A percentile compares a stretch with the other conserved stretches of the same genome.
phyloP scores from a whole-genome alignment of 257 asterid genomes.

The Capsicum chinense region DNA sequence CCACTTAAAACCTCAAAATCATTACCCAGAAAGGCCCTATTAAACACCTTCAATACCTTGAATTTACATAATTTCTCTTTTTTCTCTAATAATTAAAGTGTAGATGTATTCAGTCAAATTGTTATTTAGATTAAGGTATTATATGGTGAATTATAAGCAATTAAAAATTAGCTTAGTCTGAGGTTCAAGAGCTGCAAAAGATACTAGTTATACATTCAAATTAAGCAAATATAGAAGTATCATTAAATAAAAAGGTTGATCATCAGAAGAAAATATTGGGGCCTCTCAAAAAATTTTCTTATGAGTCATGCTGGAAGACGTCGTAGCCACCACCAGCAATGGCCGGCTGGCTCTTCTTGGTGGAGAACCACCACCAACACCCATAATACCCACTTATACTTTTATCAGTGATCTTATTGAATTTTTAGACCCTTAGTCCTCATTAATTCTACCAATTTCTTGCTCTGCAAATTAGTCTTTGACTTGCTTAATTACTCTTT shows the following conservation, averaged over 20 bases:
- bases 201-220: neutral
- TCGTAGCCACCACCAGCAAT: neutral
- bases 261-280: neutral
- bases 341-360: neutral
- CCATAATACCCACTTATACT: neutral
- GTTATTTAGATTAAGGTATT: neutral
- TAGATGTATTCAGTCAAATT: neutral
- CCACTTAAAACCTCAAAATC: neutral
- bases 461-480: neutral
- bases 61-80: neutral
- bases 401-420: constrained; percentile 6
- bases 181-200: neutral
- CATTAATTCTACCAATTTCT: neutral
- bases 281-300: neutral
- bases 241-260: neutral
- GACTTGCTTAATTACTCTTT: neutral
- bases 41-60: neutral
- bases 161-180: neutral
- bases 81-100: neutral
- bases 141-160: neutral
- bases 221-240: neutral
- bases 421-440: neutral
- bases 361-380: neutral
- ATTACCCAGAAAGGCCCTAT: neutral
- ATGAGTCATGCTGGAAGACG: neutral